Base-by-base conservation (phyloP, 495 filamentous ascomycete species). In the Chaetomium cochliodes region DNA sequence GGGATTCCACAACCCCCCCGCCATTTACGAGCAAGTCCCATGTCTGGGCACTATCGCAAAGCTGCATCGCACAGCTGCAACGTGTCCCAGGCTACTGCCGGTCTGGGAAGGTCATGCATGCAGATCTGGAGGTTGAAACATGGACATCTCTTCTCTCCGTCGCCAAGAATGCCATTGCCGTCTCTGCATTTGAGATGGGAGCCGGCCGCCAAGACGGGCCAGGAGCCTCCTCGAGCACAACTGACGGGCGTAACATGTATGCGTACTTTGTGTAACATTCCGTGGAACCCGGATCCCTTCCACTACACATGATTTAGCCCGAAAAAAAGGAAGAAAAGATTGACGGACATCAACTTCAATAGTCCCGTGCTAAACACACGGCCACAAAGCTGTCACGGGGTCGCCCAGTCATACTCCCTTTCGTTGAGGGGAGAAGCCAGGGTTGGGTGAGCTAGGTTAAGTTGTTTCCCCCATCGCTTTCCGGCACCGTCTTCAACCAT, bases 101-200 rank as follows among this genome's bases (percentile, higher is more conserved):
- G 49, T 26, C 22, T 25, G 49, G 49, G 22, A 52, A 52, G 49
- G 46, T 50, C 11, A 20, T 26, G 49, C 23, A 52, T 52, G 23
- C 16, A 25, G 49, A 26, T 12, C 25, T 9, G 11, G 23, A 26
- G 22, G 49, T 26, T 26, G 20, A 23, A 42, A 56, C 49, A 63
- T 63, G 60, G 51, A 49, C 39, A 63, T 62, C 58, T 61, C 47
- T 23, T 1, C 20, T 25, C 49, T 30, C 39, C 3, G 60, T 52
- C 18, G 60, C 60, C 60, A 62, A 62, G 60, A 62, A 53, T 44
- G 15, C 50, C 49, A 62, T 62, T 58, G 42, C 58, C 58, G 41
- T 51, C 2, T 39, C 7, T 51, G 23, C 58, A 22, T n/a, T 51
- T 16, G 50, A 25, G 18, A 28, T 39, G 12, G 16, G n/a, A 49